Base-by-base conservation (phyloP, 2,329 filamentous ascomycete species). In the Xylaria sp. region DNA sequence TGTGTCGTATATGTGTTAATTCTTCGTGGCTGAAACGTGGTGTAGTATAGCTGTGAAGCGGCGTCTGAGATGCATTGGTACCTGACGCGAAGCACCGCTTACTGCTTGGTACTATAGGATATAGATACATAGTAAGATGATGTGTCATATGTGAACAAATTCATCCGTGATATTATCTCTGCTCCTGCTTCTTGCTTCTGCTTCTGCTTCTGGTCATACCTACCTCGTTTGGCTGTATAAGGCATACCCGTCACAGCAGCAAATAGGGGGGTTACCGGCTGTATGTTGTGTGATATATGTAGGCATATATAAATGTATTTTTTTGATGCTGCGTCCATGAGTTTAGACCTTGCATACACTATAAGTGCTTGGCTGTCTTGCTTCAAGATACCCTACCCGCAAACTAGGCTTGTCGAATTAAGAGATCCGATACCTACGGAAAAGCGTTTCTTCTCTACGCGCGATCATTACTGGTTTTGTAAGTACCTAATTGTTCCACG, bases 51-150 rank as follows among this genome's bases (percentile, higher is more conserved):
- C 39, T 46, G 23, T 46, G 50, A 15, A 56, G 39, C 34, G 28
- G 56, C 25, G 18, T 25, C 20, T 59, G 34, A 48, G 61, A 52
- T 46, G 61, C 66, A 68, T 65, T 68, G 50, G 66, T 68, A 65
- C 66, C 66, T 68, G 61, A 68, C 39, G 37, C 7, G 44, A 44
- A 48, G 13, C 8, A 44, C 12, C 2, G 9, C 13, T 50, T 44
- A 10, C 34, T 20, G 12, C 23, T 52, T 37, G 9, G 20, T 28
- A 28, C 23, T 18, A 28, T 25, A 31, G 10, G 13, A 4, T 28
- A 52, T 2, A 25, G 25, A 34, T 34, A 31, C 15, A 25, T 31
- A 20, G 1, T 25, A 20, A 63, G 25, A n/a, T 55, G 51, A 63
- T 52, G n/a, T 63, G 39, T 56, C 59, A 63, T 41, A 60, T 13